Evolutionary conservation across 305 asterid species (phyloP).

Genomic region (Fraxinus paxiana): DNA sequence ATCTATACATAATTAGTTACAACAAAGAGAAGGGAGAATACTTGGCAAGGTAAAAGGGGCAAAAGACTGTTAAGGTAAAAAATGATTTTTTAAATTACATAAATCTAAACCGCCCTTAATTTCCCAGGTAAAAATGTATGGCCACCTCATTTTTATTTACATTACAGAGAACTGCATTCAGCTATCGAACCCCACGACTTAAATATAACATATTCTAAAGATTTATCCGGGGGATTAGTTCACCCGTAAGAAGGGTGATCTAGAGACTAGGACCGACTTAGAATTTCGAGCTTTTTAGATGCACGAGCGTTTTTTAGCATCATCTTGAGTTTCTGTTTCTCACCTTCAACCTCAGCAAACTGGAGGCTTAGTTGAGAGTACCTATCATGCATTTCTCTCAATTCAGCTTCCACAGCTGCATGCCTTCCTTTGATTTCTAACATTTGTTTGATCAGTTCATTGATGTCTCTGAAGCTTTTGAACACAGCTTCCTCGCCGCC

Average conservation of each 20-base stretch:
- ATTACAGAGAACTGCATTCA: neutral
- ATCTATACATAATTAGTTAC: slow-evolving; percentile 37
- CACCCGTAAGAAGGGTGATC: slow-evolving; percentile 39
- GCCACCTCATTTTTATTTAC: slow-evolving; percentile 33
- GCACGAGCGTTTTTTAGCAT: slow-evolving; percentile 63
- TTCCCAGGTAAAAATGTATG: slow-evolving; percentile 20
- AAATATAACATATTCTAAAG: neutral
- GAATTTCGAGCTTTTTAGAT: slow-evolving; percentile 41
- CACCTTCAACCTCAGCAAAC: slow-evolving; percentile 98
- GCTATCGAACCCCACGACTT: neutral
- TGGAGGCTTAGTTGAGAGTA: slow-evolving; percentile 90
- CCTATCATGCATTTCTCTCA: slow-evolving; percentile 81
- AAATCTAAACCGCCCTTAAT: slow-evolving; percentile 20
- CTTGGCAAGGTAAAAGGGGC: neutral
- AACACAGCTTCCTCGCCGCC: slow-evolving; percentile 77
- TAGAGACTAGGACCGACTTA: slow-evolving; percentile 43
- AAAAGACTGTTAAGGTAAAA: neutral
- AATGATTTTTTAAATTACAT: slow-evolving; percentile 22
- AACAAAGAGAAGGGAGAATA: slow-evolving; percentile 5
- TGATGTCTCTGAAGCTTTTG: slow-evolving; percentile 85
- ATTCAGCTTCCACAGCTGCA: slow-evolving; percentile 63
- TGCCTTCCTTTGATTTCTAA: slow-evolving; percentile 73
- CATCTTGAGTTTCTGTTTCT: slow-evolving; percentile 83
- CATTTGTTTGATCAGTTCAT: slow-evolving; percentile 77
- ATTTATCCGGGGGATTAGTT: neutral